These are phyloP conservation scores for Somion occarium DNA, from an alignment of 1,284 basidiomycete genomes.

Conservation along the genomic window DNA sequence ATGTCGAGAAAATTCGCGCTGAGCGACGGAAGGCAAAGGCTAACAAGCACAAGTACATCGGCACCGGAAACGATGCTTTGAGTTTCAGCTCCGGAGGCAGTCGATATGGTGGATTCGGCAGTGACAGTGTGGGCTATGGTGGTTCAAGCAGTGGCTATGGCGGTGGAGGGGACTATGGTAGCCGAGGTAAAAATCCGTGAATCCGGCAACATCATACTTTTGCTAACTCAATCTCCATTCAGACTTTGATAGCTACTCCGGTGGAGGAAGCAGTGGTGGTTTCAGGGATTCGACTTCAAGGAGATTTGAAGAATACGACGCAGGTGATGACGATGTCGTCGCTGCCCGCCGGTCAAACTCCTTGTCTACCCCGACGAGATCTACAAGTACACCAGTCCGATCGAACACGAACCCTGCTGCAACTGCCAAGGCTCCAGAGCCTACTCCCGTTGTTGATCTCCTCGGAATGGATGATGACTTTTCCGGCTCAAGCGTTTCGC, in stretches of 20 bases:
- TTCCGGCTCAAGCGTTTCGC: slow-evolving; percentile 12
- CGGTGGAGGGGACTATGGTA: slow-evolving; percentile 35
- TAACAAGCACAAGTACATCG: slow-evolving; percentile 92
- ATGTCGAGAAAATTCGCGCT: slow-evolving; percentile 86
- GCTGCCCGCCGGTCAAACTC: slow-evolving; percentile 39
- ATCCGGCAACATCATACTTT: neutral
- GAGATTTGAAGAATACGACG: slow-evolving; percentile 92
- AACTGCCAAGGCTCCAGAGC: slow-evolving; percentile 34
- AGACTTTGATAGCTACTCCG: slow-evolving; percentile 33
- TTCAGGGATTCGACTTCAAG: slow-evolving; percentile 57
- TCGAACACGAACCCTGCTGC: slow-evolving; percentile 27
- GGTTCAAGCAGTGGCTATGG: slow-evolving; percentile 28
- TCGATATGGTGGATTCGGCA: slow-evolving; percentile 83
- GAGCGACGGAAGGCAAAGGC: slow-evolving; percentile 92
- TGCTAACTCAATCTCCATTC: slow-evolving; percentile 9
- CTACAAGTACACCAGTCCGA: slow-evolving; percentile 33
- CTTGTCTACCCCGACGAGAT: slow-evolving; percentile 21
- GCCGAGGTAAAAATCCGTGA: slow-evolving; percentile 12
- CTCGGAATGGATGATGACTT: slow-evolving; percentile 69
- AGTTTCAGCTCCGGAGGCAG: slow-evolving; percentile 53
- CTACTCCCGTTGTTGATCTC: slow-evolving; percentile 28
- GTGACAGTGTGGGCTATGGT: slow-evolving; percentile 49
- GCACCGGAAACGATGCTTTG: slow-evolving; percentile 78
- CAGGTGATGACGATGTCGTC: slow-evolving; percentile 86
- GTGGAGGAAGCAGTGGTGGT: slow-evolving; percentile 38